Evolutionary conservation across 345 rosid genomes (phyloP), one percentile per base, ranked within the genome.

Genomic region (Populus simonii): DNA sequence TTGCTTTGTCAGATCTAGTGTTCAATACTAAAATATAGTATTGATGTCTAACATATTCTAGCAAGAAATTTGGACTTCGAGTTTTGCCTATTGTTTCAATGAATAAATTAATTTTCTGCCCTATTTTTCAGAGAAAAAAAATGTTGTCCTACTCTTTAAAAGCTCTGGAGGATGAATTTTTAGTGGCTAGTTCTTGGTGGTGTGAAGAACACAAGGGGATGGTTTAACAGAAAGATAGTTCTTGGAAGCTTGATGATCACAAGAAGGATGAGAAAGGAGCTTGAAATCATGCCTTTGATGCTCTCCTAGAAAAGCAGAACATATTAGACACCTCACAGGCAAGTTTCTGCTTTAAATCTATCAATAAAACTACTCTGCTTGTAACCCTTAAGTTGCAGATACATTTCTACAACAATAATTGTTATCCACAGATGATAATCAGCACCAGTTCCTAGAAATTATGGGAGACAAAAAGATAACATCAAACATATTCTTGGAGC

Each of bases 171-270:
- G 82, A 88, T 2, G 75, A 89, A 53, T 83, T 84, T 80, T 70
- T 85, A 74, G 85, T 85, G 59, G 91, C 89, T 16, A 77, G 49
- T 61, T n/a, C 7, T 13, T 92, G 92, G 96, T 86, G 90, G 89
- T 66, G 82, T 66, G 57, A 75, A 73, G 75, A 78, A 66, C 83
- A 89, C 68, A 87, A 53, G 59, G 90, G 88, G 72, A 88, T 90
- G 92, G 68, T 88, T 83, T 89, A 89, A 74, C 62, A 17, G 81
- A 69, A 76, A 10, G 87, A 92, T 22, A 88, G 90, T 20, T 66
- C 81, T 8, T 90, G 96, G 90, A 67, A 61, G 76, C 86, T 89
- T 15, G 74, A 82, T 22, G 91, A 86, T 73, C 85, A 84, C n/a
- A 61, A 31, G 39, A 38, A 38, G 7, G 39, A 38, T 38, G 39